These are phyloP conservation scores for Coniophora puteana DNA, from an alignment of 1,284 basidiomycete genomes.

Conservation along the genomic window DNA sequence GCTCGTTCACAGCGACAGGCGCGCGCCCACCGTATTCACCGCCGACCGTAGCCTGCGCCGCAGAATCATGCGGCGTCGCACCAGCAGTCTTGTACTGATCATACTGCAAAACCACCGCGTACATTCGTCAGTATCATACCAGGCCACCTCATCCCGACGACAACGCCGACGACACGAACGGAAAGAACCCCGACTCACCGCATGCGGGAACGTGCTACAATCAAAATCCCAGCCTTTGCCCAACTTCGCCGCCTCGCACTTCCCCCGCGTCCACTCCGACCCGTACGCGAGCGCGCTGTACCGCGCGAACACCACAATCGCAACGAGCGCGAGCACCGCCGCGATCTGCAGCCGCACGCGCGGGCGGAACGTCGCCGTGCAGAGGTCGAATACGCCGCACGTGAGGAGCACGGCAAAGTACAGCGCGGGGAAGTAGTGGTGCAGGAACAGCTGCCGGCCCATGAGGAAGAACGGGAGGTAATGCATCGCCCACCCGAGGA, in stretches of 20 bases:
- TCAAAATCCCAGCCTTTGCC: constrained; percentile 94
- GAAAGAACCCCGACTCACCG: constrained; percentile 44
- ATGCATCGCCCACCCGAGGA: constrained; percentile 92
- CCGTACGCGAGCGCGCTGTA: constrained; percentile 89
- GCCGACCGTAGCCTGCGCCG: constrained; percentile 39
- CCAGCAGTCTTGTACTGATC: constrained; percentile 42
- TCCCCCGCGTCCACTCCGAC: constrained; percentile 77
- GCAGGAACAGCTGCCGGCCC: constrained; percentile 93
- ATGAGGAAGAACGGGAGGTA: constrained; percentile 97
- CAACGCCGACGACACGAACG: constrained; percentile 1
- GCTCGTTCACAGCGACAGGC: constrained; percentile 39
- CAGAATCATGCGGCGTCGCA: constrained; percentile 36
- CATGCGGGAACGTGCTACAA: too few relatives aligned
- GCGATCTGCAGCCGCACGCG: constrained; percentile 79
- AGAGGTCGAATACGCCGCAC: constrained; percentile 81
- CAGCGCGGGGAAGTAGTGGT: constrained; percentile 95
- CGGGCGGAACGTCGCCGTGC: constrained; percentile 77
- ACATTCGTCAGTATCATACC: constrained; percentile 8
- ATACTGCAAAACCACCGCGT: constrained; percentile 37
- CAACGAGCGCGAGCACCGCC: constrained; percentile 66
- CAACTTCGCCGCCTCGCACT: constrained; percentile 82
- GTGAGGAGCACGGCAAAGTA: constrained; percentile 89
- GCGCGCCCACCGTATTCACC: constrained; percentile 43
- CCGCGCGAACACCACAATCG: constrained; percentile 75
- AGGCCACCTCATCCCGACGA: too few relatives aligned